Conservation (phyloP, 345 rosid genomes). For the Lenwebbia sp. region DNA sequence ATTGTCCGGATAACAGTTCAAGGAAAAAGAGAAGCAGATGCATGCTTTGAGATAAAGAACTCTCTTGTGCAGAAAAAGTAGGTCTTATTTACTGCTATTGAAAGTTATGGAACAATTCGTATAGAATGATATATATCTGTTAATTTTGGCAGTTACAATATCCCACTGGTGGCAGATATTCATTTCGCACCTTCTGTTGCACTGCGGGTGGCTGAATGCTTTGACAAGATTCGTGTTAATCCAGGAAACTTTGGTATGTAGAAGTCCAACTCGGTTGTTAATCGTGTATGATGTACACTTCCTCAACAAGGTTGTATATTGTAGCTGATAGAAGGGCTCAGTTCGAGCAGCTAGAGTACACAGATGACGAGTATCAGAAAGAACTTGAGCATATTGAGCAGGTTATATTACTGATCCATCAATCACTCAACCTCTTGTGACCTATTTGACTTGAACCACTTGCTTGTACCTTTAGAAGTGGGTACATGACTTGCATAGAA, state of each 20-base stretch:
- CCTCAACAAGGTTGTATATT: constrained; percentile 8
- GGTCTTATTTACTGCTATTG: neutral
- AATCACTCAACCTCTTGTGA: neutral
- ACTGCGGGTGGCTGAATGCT: constrained; percentile 86
- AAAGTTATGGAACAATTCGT: neutral
- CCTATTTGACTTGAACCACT: neutral
- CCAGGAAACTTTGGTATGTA: constrained; percentile 90
- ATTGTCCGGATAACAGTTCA: constrained; percentile 95
- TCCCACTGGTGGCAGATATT: constrained; percentile 95
- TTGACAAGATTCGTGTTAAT: constrained; percentile 96
- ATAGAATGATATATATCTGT: constrained; percentile 6
- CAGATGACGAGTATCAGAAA: constrained; percentile 90
- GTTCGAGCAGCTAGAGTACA: constrained; percentile 80
- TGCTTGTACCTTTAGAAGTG: neutral
- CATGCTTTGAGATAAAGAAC: constrained; percentile 91
- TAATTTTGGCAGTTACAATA: constrained; percentile 63
- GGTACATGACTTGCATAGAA: neutral
- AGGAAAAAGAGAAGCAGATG: constrained; percentile 98
- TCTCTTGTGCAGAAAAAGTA: constrained; percentile 88
- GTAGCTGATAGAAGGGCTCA: constrained; percentile 97
- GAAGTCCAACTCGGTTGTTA: neutral
- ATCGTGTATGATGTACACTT: neutral
- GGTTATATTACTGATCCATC: constrained; percentile 22
- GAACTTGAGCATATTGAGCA: constrained; percentile 92
- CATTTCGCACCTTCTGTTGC: constrained; percentile 97